phyloP scores from a whole-genome alignment of 495 filamentous ascomycete genomes.

The Podospora appendiculata region DNA sequence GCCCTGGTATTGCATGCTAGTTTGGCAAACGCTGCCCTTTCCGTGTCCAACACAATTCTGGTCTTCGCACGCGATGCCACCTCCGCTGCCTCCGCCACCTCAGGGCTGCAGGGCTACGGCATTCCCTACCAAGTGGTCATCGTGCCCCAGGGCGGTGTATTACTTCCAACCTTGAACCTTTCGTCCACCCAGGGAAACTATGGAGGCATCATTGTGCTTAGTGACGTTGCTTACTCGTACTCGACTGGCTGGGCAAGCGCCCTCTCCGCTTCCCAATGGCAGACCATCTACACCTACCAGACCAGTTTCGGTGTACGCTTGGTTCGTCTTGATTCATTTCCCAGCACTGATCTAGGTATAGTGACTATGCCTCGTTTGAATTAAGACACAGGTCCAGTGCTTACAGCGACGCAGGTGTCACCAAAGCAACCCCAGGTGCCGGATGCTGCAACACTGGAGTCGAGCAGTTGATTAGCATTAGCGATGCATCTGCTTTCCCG shows the following conservation, averaged over 20 bases:
- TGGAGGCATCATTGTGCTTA: conserved; percentile 48
- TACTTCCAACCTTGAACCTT: conserved; percentile 43
- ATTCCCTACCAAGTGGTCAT: conserved; percentile 50
- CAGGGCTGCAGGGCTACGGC: conserved; percentile 52
- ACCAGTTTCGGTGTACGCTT: conserved; percentile 50
- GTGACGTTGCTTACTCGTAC: conserved; percentile 51
- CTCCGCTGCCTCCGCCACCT: conserved; percentile 38
- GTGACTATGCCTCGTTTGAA: neutral
- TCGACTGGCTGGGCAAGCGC: conserved; percentile 42
- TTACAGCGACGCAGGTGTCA: conserved; percentile 9
- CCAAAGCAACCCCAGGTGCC: conserved; percentile 12
- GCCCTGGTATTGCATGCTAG: neutral
- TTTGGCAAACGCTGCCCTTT: conserved; percentile 8
- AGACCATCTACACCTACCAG: conserved; percentile 50
- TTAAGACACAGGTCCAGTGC: neutral
- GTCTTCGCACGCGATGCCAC: conserved; percentile 48
- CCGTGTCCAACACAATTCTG: conserved; percentile 40
- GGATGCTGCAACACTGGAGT: conserved; percentile 34
- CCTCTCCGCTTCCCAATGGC: conserved; percentile 50
- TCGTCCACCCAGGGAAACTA: conserved; percentile 43
- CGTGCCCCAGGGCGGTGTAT: conserved; percentile 44
- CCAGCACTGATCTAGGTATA: conserved; percentile 44
- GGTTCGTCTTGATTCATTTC: conserved; percentile 53
- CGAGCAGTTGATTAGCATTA: conserved; percentile 46
- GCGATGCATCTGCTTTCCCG: conserved; percentile 39